Conservation (phyloP, 2,329 filamentous ascomycete genomes). For the Monilinia fructicola region DNA sequence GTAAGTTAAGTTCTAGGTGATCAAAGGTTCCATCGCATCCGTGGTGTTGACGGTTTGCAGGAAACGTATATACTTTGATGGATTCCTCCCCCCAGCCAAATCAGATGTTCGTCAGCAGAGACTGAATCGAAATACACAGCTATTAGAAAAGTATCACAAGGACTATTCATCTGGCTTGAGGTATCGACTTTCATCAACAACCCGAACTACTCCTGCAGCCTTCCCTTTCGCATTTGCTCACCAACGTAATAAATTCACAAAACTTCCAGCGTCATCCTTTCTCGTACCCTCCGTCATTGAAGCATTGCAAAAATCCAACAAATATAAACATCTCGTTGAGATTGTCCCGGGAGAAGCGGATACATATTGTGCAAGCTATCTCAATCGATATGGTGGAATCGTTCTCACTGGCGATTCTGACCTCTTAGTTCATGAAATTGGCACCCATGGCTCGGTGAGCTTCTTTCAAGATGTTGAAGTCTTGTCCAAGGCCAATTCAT, state of each 20-base stretch:
- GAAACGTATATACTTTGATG: constrained; percentile 80
- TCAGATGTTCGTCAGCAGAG: constrained; percentile 34
- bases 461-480: constrained; percentile 63
- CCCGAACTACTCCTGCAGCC: constrained; percentile 4
- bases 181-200: constrained; percentile 25
- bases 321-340: constrained; percentile 47
- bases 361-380: constrained; percentile 68
- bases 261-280: constrained; percentile 57
- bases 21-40: background rate
- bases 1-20: constrained; percentile 49
- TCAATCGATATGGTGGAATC: constrained; percentile 53
- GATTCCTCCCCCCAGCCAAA: constrained; percentile 63
- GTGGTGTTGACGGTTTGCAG: constrained; percentile 44
- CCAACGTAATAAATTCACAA: constrained; percentile 33
- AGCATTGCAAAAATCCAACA: constrained; percentile 51
- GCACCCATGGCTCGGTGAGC: constrained; percentile 58
- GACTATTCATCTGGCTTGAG: constrained; percentile 25
- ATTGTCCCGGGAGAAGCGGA: constrained; percentile 87
- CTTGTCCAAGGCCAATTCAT: constrained; percentile 24
- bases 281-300: constrained; percentile 78
- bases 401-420: constrained; percentile 87
- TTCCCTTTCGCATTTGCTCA: constrained; percentile 31
- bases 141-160: constrained; percentile 34
- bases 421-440: constrained; percentile 72
- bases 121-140: constrained; percentile 33